Conservation (phyloP, 345 rosid species). For the Citrus sp. region DNA sequence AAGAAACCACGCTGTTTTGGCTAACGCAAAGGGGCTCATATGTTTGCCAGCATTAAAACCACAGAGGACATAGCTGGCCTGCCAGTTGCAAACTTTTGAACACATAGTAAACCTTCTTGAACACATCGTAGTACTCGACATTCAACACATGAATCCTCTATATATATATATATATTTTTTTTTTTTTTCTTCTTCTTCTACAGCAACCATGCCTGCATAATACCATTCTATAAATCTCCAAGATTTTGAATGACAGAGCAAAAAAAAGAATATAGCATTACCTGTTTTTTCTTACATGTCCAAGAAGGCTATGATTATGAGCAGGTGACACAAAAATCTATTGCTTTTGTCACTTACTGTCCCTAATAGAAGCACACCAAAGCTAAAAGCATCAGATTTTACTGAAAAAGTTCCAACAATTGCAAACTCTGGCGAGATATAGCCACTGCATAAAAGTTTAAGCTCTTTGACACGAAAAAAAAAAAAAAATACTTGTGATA, state of each 20-base stretch:
- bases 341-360: constrained; percentile 10
- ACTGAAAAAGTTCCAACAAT: neutral
- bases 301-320: constrained; percentile 10
- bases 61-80: constrained; percentile 16
- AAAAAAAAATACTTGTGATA: neutral
- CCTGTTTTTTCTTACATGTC: constrained; percentile 9
- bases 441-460: neutral
- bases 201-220: constrained; percentile 17
- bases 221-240: neutral
- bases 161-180: too few relatives aligned
- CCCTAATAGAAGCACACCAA: constrained; percentile 12
- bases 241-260: neutral
- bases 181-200: neutral
- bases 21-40: neutral
- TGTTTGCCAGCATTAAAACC: neutral
- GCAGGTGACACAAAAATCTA: constrained; percentile 14
- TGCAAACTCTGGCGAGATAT: constrained; percentile 20
- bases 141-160: neutral
- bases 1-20: constrained; percentile 11
- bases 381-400: constrained; percentile 10
- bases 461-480: neutral
- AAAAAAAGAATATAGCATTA: neutral
- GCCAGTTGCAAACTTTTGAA: neutral
- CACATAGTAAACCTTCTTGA: constrained; percentile 3
- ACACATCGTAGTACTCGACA: neutral